Evolutionary conservation across 768 basidiomycete species (phyloP).

Genomic region (Dioszegia hungarica): DNA sequence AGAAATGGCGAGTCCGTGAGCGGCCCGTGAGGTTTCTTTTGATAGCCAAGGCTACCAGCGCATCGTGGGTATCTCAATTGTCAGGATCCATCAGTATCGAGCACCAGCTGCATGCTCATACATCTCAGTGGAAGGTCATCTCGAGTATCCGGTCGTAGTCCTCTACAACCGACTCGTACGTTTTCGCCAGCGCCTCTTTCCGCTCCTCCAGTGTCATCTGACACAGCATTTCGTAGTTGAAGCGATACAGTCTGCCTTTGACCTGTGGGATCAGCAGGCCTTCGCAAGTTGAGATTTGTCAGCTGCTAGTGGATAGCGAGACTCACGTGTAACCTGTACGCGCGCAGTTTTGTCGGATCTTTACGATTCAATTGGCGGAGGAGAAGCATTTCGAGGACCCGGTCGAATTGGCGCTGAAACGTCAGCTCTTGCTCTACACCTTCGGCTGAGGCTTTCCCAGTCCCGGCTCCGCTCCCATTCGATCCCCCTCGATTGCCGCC

Average conservation of each 20-base stretch:
- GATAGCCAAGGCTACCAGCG: too few relatives aligned
- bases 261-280: slow-evolving; percentile 51
- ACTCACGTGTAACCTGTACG: slow-evolving; percentile 60
- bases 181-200: slow-evolving; percentile 83
- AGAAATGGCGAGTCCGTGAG: too few relatives aligned
- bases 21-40: too few relatives aligned
- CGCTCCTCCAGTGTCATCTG: slow-evolving; percentile 84
- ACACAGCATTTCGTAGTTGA: slow-evolving; percentile 86
- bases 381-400: slow-evolving; percentile 86
- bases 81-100: too few relatives aligned
- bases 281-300: too few relatives aligned
- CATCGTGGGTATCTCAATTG: too few relatives aligned
- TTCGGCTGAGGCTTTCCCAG: too few relatives aligned
- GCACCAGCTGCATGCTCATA: too few relatives aligned
- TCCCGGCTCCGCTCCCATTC: too few relatives aligned
- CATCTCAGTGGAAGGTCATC: slow-evolving; percentile 31
- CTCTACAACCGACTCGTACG: slow-evolving; percentile 76
- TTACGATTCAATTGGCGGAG: slow-evolving; percentile 63
- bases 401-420: slow-evolving; percentile 80
- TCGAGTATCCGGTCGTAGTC: slow-evolving; percentile 78
- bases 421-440: too few relatives aligned
- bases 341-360: slow-evolving; percentile 57
- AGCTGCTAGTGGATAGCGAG: too few relatives aligned
- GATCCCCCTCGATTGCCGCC: too few relatives aligned
- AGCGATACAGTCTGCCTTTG: slow-evolving; percentile 88